Conservation (phyloP, 495 filamentous ascomycete species). For the Annulohypoxylon nitens region DNA sequence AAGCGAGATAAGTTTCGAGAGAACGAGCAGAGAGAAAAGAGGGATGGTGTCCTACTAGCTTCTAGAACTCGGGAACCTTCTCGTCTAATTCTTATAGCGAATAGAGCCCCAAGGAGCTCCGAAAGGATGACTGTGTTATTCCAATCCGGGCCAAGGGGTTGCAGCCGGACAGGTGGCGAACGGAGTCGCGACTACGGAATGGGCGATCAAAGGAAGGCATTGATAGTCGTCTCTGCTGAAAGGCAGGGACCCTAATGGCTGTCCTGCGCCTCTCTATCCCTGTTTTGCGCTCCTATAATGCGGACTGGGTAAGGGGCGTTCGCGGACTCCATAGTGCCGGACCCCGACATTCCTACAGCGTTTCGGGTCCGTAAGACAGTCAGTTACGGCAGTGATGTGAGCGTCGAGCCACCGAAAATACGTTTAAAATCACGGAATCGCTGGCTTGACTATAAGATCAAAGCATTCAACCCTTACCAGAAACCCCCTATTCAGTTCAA, state of each 20-base stretch:
- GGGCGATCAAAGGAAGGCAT: slow-evolving; percentile 4
- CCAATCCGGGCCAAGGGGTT: slow-evolving; percentile 14
- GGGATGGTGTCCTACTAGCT: slow-evolving; percentile 6
- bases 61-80: background rate
- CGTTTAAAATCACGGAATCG: background rate
- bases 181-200: slow-evolving; percentile 21
- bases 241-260: background rate
- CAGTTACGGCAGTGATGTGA: background rate
- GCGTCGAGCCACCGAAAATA: background rate
- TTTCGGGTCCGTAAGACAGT: background rate
- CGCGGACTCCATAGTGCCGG: slow-evolving; percentile 11
- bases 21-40: background rate
- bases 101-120: slow-evolving; percentile 43
- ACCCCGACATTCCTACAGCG: background rate
- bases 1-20: background rate
- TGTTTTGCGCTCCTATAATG: background rate
- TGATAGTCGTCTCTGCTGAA: background rate
- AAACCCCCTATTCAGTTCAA: background rate
- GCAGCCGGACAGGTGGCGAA: slow-evolving; percentile 17
- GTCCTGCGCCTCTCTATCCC: background rate
- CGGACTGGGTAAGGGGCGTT: background rate
- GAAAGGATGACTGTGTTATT: slow-evolving; percentile 17
- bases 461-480: background rate
- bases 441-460: background rate
- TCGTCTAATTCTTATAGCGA: slow-evolving; percentile 34